A percentile compares a stretch with the other conserved stretches of the same genome.
Evolutionary conservation across 352 stramenopile genomes (phyloP).

Genomic region (Globisporangium rhizosaccharum): DNA sequence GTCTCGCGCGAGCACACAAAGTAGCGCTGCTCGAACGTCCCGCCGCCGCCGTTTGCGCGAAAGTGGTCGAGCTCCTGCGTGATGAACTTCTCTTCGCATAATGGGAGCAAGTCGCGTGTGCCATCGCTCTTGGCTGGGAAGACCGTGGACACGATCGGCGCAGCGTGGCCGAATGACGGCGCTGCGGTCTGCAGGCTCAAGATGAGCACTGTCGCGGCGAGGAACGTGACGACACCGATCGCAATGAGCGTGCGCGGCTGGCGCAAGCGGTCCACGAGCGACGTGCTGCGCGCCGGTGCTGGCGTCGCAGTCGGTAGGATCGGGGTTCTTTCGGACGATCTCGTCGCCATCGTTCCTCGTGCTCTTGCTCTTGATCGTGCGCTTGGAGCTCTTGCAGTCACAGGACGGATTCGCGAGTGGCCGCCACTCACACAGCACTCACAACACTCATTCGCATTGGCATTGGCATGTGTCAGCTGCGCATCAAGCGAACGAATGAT

Average conservation of each 20-base stretch:
- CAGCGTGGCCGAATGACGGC: not conserved
- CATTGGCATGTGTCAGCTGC: too few species aligned
- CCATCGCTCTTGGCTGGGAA: slow-evolving; percentile 33
- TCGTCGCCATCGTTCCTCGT: not conserved
- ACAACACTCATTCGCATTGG: too few species aligned
- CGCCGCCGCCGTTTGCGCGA: slow-evolving; percentile 24
- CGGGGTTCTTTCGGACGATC: not conserved
- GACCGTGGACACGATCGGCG: not conserved
- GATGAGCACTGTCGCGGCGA: not conserved
- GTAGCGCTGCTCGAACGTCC: slow-evolving; percentile 82
- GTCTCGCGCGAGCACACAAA: slow-evolving; percentile 82
- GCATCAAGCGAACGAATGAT: too few species aligned
- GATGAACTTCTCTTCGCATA: slow-evolving; percentile 72
- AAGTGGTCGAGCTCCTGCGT: slow-evolving; percentile 79
- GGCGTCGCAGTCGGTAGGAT: not conserved
- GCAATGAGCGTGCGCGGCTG: not conserved
- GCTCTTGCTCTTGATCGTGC: not conserved
- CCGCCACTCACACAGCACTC: too few species aligned
- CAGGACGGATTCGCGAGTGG: not conserved
- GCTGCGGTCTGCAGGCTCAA: not conserved
- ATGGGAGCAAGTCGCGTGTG: slow-evolving; percentile 34
- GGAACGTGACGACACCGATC: not conserved
- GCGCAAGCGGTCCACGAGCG: not conserved
- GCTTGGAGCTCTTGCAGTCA: not conserved
- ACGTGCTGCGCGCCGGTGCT: not conserved